phyloP scores from a whole-genome alignment of 768 basidiomycete species.

The Hirschioporus abietinus region DNA sequence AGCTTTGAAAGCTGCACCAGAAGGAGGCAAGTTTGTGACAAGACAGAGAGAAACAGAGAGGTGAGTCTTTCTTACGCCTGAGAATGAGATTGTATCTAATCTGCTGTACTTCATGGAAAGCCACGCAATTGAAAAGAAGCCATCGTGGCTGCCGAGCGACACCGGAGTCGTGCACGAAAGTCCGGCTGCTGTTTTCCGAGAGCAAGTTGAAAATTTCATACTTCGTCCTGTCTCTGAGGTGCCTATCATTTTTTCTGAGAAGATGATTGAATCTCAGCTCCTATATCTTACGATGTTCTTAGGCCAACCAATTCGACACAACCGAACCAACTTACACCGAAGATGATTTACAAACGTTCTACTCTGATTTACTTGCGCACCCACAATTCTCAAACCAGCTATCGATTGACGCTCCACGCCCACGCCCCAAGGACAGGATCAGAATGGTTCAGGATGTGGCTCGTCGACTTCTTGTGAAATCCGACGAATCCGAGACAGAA shows the following conservation, averaged over 20 bases:
- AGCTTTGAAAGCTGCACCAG: background rate
- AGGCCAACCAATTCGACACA: background rate
- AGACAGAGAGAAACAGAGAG: background rate
- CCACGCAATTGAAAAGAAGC: background rate
- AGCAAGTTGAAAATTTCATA: background rate
- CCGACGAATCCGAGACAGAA: background rate
- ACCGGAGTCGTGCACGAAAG: background rate
- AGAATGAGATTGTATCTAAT: background rate
- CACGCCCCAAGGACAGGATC: background rate
- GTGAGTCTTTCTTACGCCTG: background rate
- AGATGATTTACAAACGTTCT: background rate
- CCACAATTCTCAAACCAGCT: background rate
- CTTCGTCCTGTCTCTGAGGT: background rate
- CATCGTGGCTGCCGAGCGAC: background rate
- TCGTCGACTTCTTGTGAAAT: background rate
- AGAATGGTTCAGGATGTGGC: slow-evolving; percentile 1
- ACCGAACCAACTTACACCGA: background rate
- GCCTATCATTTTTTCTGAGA: background rate
- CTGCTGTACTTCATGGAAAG: background rate
- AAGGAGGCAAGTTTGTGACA: background rate
- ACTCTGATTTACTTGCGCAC: background rate
- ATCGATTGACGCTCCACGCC: background rate
- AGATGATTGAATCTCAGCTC: background rate
- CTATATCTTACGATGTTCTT: background rate
- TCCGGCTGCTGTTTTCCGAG: background rate